phyloP scores from a whole-genome alignment of 2,329 filamentous ascomycete species.

The Davidsoniella australis region DNA sequence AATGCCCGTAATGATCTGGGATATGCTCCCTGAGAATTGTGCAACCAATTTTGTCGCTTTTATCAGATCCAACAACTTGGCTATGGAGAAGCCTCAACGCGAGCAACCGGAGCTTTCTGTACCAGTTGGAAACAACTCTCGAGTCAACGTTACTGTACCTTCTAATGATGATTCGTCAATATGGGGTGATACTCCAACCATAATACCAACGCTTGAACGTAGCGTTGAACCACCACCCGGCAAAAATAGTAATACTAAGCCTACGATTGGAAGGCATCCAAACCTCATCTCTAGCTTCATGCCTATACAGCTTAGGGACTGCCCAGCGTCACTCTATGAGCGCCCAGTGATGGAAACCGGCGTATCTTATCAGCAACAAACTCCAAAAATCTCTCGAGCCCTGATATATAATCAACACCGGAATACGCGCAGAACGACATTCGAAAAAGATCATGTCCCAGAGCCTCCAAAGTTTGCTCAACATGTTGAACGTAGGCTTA shows the following conservation, averaged over 20 bases:
- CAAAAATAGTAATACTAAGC: not conserved
- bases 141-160: not conserved
- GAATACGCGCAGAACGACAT: conserved; percentile 23
- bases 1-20: conserved; percentile 42
- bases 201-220: not conserved
- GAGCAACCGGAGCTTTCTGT: not conserved
- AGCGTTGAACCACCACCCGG: not conserved
- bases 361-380: not conserved
- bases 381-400: conserved; percentile 21
- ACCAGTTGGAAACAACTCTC: not conserved
- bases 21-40: conserved; percentile 38
- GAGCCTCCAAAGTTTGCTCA: conserved; percentile 29
- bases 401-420: conserved; percentile 30
- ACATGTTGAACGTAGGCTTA: conserved; percentile 32
- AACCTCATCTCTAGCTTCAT: not conserved
- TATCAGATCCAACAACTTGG: conserved; percentile 39
- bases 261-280: not conserved
- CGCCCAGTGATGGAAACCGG: no score
- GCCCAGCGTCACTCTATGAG: no score
- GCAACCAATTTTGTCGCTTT: conserved; percentile 42
- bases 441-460: conserved; percentile 22
- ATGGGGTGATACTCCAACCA: conserved; percentile 7
- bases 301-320: no score
- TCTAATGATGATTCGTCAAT: not conserved
- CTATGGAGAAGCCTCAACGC: conserved; percentile 18